phyloP scores from a whole-genome alignment of 345 rosid species.

The Boechera divaricarpa region DNA sequence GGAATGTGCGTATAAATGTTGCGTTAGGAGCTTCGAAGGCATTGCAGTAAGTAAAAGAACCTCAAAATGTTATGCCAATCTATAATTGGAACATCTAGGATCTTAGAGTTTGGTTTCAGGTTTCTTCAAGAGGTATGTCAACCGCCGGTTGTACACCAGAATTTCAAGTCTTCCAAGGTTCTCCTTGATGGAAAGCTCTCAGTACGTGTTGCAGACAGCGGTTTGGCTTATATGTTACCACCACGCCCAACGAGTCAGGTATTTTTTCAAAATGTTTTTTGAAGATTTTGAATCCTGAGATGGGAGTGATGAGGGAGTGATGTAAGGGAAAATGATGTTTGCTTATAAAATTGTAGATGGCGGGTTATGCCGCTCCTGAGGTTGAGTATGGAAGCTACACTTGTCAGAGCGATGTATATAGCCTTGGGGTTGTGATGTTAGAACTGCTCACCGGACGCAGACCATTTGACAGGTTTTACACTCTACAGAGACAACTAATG shows the following conservation, averaged over 20 bases:
- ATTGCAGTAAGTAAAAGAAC: constrained; percentile 72
- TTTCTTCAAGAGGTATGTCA: constrained; percentile 87
- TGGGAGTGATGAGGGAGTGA: background rate
- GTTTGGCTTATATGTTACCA: constrained; percentile 67
- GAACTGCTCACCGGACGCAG: constrained; percentile 89
- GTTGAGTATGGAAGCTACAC: constrained; percentile 77
- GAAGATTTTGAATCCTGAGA: background rate
- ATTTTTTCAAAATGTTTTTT: constrained; percentile 7
- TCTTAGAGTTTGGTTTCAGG: constrained; percentile 48
- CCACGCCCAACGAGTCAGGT: constrained; percentile 69
- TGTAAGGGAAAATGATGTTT: constrained; percentile 14
- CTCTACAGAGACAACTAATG: background rate
- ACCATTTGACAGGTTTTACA: constrained; percentile 73
- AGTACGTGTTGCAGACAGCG: constrained; percentile 78
- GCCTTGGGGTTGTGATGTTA: constrained; percentile 95
- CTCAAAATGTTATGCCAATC: constrained; percentile 19
- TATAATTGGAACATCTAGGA: background rate
- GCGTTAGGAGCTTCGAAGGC: constrained; percentile 93
- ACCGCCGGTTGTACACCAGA: constrained; percentile 75
- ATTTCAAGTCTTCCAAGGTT: constrained; percentile 80
- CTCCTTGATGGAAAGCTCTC: constrained; percentile 74
- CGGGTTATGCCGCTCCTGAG: constrained; percentile 82
- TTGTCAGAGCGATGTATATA: constrained; percentile 88
- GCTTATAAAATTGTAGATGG: constrained; percentile 46
- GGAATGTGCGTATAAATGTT: constrained; percentile 71